phyloP scores from a whole-genome alignment of 164 flowering plant genomes.

The Vitis vinifera region ASM3070453v1 NC_081818.1:19539001-19539500 shows the following conservation, averaged over 20 bases:
- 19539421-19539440: not conserved
- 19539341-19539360: constrained; percentile 27
- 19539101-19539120: no score
- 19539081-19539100: no score
- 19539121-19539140: not conserved
- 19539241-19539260: constrained; percentile 49
- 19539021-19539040: no score
- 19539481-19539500: not conserved
- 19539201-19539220: constrained; percentile 60
- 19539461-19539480: not conserved
- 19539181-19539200: constrained; percentile 76
- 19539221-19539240: constrained; percentile 49
- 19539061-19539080: no score
- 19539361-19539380: not conserved
- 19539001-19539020: no score
- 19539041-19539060: not conserved
- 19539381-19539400: not conserved
- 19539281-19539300: constrained; percentile 53
- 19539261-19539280: constrained; percentile 60
- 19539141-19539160: not conserved
- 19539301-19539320: constrained; percentile 21
- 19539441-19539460: not conserved
- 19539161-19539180: constrained; percentile 37
- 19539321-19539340: constrained; percentile 32
- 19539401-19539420: not conserved